phyloP scores from a whole-genome alignment of 176 grass and related monocot genomes.

The Zizania latifolia region DNA sequence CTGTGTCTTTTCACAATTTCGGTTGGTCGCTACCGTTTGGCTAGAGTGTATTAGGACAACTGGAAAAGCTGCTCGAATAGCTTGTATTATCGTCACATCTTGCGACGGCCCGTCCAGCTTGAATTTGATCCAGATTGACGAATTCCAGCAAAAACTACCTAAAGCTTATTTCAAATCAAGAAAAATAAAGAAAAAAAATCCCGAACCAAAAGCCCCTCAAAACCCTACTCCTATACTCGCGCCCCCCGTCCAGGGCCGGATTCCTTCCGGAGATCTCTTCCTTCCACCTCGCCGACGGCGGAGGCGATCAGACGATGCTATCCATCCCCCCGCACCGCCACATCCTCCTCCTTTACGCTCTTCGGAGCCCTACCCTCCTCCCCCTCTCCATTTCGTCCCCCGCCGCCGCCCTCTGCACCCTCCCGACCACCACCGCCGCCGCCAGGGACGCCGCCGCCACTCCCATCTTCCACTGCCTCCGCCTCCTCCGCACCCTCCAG shows the following conservation, averaged over 20 bases:
- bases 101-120: too few species aligned
- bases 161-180: too few species aligned
- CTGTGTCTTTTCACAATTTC: too few species aligned
- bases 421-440: neutral
- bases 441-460: neutral
- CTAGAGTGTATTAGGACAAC: too few species aligned
- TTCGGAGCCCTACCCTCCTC: conserved; percentile 2
- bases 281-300: conserved; percentile 35
- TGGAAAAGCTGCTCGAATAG: too few species aligned
- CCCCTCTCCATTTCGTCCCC: neutral
- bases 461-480: conserved; percentile 36
- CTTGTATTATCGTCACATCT: too few species aligned
- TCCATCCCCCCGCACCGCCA: conserved; percentile 18
- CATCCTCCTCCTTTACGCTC: conserved; percentile 11
- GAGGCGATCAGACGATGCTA: conserved; percentile 54
- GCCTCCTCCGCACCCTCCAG: conserved; percentile 24
- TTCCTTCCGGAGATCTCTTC: conserved; percentile 36
- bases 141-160: neutral
- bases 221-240: conserved; percentile 34
- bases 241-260: conserved; percentile 32
- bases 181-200: neutral
- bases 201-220: conserved; percentile 37
- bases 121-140: too few species aligned
- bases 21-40: too few species aligned
- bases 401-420: conserved; percentile 21